Evolutionary conservation across 2,329 filamentous ascomycete species (phyloP).

Genomic region (Epichloe sibirici): DNA sequence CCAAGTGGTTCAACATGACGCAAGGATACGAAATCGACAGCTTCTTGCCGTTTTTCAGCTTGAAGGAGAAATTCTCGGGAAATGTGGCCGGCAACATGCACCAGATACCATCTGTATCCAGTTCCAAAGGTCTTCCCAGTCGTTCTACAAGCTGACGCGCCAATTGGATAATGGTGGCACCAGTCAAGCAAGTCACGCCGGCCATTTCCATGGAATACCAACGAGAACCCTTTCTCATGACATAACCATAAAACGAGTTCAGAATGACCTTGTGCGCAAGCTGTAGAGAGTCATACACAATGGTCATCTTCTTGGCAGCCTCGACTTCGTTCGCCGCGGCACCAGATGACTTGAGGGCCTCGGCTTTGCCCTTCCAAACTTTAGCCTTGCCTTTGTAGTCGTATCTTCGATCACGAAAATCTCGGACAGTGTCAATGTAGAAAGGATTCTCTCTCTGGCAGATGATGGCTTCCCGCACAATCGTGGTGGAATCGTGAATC

Average conservation of each 20-base stretch:
- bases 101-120: slow-evolving; percentile 99
- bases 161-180: slow-evolving; percentile 93
- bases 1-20: slow-evolving; percentile 96
- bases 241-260: slow-evolving; percentile 98
- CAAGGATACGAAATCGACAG: slow-evolving; percentile 94
- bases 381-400: slow-evolving; percentile 98
- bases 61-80: slow-evolving; percentile 92
- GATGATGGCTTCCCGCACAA: slow-evolving; percentile 91
- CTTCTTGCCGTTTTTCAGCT: slow-evolving; percentile 91
- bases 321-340: slow-evolving; percentile 69
- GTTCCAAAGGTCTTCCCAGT: slow-evolving; percentile 80
- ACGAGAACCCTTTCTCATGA: slow-evolving; percentile 96
- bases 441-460: slow-evolving; percentile 97
- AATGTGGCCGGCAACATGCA: slow-evolving; percentile 96
- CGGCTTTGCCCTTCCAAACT: slow-evolving; percentile 95
- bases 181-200: slow-evolving; percentile 92
- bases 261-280: slow-evolving; percentile 97
- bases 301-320: slow-evolving; percentile 96
- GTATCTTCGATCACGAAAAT: slow-evolving; percentile 93
- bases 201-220: slow-evolving; percentile 99
- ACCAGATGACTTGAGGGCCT: slow-evolving; percentile 70
- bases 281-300: slow-evolving; percentile 90
- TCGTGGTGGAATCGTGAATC: slow-evolving; percentile 88
- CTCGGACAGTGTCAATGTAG: slow-evolving; percentile 90
- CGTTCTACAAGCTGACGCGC: slow-evolving; percentile 87